Evolutionary conservation across 2,329 filamentous ascomycete species (phyloP), one percentile per base, ranked within the genome.

Genomic region (Pseudonectria foliicola): DNA sequence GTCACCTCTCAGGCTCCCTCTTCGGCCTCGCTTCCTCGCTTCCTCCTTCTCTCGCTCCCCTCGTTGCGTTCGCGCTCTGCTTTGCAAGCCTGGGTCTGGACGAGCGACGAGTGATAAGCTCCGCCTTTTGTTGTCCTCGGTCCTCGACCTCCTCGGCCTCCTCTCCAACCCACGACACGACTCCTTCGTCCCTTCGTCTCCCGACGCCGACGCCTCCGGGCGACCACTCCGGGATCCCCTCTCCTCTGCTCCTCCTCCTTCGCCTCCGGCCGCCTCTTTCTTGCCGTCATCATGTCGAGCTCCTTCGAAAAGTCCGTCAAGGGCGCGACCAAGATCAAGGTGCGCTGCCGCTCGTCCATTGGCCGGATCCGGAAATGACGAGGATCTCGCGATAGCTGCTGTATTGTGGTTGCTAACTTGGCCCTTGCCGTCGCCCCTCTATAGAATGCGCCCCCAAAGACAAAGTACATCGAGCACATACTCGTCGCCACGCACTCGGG

Each of bases 281-380:
- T 39, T 28, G 36, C 42, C 40, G 32, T 40, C 40, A 56, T 33
- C 49, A 89, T 89, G 85, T 78, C 83, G 49, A 85, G 80, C 69
- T 90, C 85, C 39, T 96, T 96, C 61, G 92, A 98, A 73, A 98
- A 96, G 74, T 94, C 89, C 51, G 92, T 98, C 59, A 96, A 96
- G 73, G 92, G 90, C 67, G 90, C 86, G 53, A 96, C 90, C 55
- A 96, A 96, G 73, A 86, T 94, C 60, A 96, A 95, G 79, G 88
- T 89, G 44, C 40, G 38, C 25, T 13, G 18, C 12, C 23, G 11
- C 16, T 34, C 14, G 26, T n/a, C 27, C 6, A 18, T 10, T 5
- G 13, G 13, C 32, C 24, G 25, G n/a, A 21, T 13, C 10, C 14
- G 15, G 10, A 7, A 27, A 13, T 15, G 40, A 46, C 50, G 30